These are phyloP conservation scores for Aspergillus tubingensis DNA, from an alignment of 2,329 filamentous ascomycete genomes.

Conservation along the genomic window DNA sequence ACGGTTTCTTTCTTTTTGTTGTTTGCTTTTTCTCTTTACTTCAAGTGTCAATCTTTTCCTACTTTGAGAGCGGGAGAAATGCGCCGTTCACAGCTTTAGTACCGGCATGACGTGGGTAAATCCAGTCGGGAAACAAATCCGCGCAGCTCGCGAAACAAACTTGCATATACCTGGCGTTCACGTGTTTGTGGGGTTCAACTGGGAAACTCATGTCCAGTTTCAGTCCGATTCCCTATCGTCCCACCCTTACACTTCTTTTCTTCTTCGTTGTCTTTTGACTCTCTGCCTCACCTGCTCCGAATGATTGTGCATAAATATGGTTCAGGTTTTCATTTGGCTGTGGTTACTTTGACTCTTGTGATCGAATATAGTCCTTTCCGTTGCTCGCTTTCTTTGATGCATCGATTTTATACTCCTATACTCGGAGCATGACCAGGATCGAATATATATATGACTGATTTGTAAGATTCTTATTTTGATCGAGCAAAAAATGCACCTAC, in stretches of 20 bases:
- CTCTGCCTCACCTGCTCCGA: constrained; percentile 7
- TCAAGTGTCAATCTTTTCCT: background rate
- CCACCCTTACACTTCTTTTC: background rate
- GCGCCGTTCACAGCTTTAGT: background rate
- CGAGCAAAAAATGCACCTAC: too few species aligned
- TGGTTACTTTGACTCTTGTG: constrained; percentile 8
- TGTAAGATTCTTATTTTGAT: background rate
- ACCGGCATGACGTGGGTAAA: background rate
- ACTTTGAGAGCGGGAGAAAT: background rate
- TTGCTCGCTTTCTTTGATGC: background rate
- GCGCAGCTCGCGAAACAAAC: constrained; percentile 1
- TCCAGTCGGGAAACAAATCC: background rate
- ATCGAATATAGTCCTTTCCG: constrained; percentile 16
- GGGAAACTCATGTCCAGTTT: constrained; percentile 3
- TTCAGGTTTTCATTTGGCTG: constrained; percentile 7
- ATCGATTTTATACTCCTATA: background rate
- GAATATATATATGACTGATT: background rate
- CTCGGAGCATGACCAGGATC: background rate
- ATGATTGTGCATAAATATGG: constrained; percentile 14
- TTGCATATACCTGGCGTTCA: constrained; percentile 11
- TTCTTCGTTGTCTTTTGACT: background rate
- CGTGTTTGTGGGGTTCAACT: constrained; percentile 4
- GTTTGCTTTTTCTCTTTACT: background rate
- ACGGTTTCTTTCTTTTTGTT: background rate
- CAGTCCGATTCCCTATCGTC: background rate